These are phyloP conservation scores for Monotropa hypopitys DNA, from an alignment of 179 eudicot species.

Conservation along the genomic window DNA sequence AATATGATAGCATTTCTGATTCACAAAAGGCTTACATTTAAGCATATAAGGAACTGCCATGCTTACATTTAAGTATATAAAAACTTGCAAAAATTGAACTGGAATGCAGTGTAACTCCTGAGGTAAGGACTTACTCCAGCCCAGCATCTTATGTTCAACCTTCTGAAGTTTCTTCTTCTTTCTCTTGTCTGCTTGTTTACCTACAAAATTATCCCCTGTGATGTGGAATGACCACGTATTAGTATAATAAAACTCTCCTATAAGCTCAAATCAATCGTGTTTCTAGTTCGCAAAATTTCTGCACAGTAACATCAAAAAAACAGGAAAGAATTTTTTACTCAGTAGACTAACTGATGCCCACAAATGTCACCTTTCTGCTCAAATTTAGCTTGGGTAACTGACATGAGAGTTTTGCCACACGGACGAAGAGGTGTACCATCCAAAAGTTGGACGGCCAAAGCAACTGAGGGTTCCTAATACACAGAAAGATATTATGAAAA, in stretches of 20 bases:
- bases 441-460: constrained; percentile 69
- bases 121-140: constrained; percentile 67
- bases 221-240: neutral
- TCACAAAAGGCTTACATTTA: neutral
- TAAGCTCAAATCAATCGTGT: neutral
- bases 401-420: constrained; percentile 61
- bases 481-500: constrained; percentile 2
- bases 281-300: neutral
- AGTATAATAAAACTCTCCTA: neutral
- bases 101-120: neutral
- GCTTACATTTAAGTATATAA: neutral
- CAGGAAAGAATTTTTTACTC: neutral
- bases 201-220: constrained; percentile 76
- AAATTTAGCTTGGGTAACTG: constrained; percentile 80
- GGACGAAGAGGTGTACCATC: constrained; percentile 83
- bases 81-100: neutral
- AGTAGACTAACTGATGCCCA: neutral
- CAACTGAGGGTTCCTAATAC: constrained; percentile 87
- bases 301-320: neutral
- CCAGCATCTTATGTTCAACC: constrained; percentile 96
- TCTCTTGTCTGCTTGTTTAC: constrained; percentile 78
- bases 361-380: constrained; percentile 76
- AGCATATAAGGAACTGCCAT: neutral
- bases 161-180: constrained; percentile 82
- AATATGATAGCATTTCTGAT: neutral